Base-by-base conservation (phyloP, 805 yeast genomes). In the Saccharomyces eubayanus region DNA sequence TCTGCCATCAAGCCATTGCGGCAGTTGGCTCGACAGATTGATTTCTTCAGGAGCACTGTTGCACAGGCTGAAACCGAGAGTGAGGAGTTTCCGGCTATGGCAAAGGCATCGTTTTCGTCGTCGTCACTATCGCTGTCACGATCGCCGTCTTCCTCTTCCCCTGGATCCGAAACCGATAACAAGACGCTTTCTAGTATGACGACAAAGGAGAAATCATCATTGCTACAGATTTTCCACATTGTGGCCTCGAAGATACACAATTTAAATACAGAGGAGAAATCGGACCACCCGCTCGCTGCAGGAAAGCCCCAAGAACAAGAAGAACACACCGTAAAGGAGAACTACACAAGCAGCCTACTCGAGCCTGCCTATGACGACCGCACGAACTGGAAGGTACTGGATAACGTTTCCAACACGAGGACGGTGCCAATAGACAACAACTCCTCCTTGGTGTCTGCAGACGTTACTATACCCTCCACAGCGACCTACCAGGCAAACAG, bases 1-100 rank as follows among this genome's bases (percentile, higher is more conserved):
- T 67, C 66, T 1, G 66, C 76, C 10, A 71, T 75, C 16, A 62
- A 61, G 16, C 72, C 70, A 12, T 55, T 75, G 41, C 55, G 74
- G 36, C 62, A 65, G 6, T 53, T 75, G 11, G 61, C 59, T 52
- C 56, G 56, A 30, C 66, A 63, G 46, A 40, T 66, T 28, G 55
- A 59, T 14, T 59, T 57, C 48, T 55, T 57, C 40, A 54, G 43
- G 21, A 36, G 43, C 16, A 36, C 24, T 36, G 21, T 24, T 16
- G 43, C 21, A 8, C 43, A 36, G 11, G 2, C 12, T 16, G 43
- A 36, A 16, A 36, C 21, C 24, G 21, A 16, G 24, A 16, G 21
- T 24, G 24, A 36, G 8, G 43, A 36, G 43, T 6, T 6, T 5
- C 24, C 43, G 21, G 11, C 12, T 16, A 36, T 36, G 20, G 12